These are phyloP conservation scores for Hygrocybe coccinea DNA, from an alignment of 768 basidiomycete species.

Conservation along the genomic window DNA sequence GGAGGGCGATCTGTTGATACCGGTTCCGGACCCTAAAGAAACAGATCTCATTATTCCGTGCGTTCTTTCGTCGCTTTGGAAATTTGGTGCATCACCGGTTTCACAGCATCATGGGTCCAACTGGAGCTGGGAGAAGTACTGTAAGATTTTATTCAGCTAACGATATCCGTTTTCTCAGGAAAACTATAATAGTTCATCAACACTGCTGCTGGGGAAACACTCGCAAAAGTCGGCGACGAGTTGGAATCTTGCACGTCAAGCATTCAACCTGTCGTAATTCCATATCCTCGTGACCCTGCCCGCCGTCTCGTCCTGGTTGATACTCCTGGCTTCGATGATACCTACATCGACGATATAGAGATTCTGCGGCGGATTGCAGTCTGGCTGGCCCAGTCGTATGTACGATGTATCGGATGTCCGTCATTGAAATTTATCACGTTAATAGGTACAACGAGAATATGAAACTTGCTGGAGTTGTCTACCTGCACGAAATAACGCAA, in stretches of 20 bases:
- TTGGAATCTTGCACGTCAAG: slow-evolving; percentile 34
- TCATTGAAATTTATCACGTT: not conserved
- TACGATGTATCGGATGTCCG: not conserved
- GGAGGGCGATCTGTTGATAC: not conserved
- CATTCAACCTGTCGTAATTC: slow-evolving; percentile 17
- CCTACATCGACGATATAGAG: slow-evolving; percentile 16
- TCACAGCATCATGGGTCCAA: slow-evolving; percentile 22
- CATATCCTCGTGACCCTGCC: not conserved
- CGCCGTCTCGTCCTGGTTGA: slow-evolving; percentile 22
- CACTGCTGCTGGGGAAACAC: slow-evolving; percentile 25
- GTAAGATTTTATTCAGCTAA: slow-evolving; percentile 4
- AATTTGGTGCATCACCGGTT: not conserved
- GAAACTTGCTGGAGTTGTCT: slow-evolving; percentile 27
- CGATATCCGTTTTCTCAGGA: not conserved
- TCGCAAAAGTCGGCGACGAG: slow-evolving; percentile 28
- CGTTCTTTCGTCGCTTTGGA: not conserved
- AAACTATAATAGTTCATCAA: slow-evolving; percentile 32
- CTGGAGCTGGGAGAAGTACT: slow-evolving; percentile 22
- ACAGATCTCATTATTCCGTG: slow-evolving; percentile 9
- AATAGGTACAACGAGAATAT: slow-evolving; percentile 7
- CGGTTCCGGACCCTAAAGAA: not conserved
- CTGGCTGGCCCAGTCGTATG: slow-evolving; percentile 22
- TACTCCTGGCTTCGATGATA: slow-evolving; percentile 28
- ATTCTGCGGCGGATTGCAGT: slow-evolving; percentile 22
- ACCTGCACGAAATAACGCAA: slow-evolving; percentile 21